Evolutionary conservation across 805 yeast genomes (phyloP).

Genomic region (Suhomyces tanzawaensis): DNA sequence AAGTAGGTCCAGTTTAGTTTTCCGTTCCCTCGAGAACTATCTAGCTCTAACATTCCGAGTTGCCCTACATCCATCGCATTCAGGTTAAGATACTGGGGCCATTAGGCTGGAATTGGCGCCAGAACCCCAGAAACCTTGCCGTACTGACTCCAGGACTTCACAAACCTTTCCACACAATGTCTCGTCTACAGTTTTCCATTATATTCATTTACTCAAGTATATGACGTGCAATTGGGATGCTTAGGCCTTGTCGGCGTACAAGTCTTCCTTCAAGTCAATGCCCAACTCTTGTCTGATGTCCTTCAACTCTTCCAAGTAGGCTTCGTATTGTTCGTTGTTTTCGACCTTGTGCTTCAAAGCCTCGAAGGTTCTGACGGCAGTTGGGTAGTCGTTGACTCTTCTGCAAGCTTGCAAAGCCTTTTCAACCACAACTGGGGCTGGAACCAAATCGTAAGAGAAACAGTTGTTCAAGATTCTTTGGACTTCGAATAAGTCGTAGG

Average conservation of each 20-base stretch:
- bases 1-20: too few relatives aligned
- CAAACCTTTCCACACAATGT: too few relatives aligned
- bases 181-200: too few relatives aligned
- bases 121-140: too few relatives aligned
- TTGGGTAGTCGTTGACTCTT: conserved; percentile 98
- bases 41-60: too few relatives aligned
- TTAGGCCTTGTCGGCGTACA: conserved; percentile 45
- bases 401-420: conserved; percentile 97
- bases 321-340: conserved; percentile 88
- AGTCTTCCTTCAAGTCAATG: conserved; percentile 87
- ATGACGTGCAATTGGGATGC: conserved; percentile 1
- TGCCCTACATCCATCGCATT: too few relatives aligned
- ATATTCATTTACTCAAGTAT: too few relatives aligned
- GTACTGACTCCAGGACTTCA: too few relatives aligned
- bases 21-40: too few relatives aligned
- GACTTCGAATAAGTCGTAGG: conserved; percentile 51
- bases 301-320: conserved; percentile 92
- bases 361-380: conserved; percentile 97
- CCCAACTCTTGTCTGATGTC: conserved; percentile 91
- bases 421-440: conserved; percentile 94
- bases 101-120: too few relatives aligned
- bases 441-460: conserved; percentile 97
- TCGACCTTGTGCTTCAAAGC: conserved; percentile 96
- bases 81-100: too few relatives aligned
- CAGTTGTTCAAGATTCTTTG: conserved; percentile 95